These are phyloP conservation scores for Claviceps paspali DNA, from an alignment of 2,329 filamentous ascomycete species.

Conservation along the genomic window DNA sequence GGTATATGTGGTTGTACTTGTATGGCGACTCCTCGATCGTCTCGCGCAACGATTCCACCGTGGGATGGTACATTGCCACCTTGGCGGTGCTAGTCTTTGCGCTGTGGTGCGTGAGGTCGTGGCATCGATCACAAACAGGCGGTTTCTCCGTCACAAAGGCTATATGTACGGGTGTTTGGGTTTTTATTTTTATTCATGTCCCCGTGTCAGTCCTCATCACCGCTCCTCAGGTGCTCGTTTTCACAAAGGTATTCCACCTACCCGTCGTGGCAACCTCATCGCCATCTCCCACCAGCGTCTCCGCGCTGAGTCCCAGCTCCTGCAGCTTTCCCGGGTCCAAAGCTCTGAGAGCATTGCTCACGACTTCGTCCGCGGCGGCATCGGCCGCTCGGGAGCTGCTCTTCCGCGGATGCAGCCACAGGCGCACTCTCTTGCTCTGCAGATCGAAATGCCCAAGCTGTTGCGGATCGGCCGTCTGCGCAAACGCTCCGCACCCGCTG, in stretches of 20 bases:
- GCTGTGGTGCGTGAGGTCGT: constrained; percentile 64
- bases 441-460: constrained; percentile 42
- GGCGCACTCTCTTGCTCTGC: constrained; percentile 33
- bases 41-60: constrained; percentile 63
- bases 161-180: too few relatives aligned
- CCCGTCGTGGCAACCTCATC: background rate
- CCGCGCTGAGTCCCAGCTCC: constrained; percentile 30
- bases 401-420: constrained; percentile 22
- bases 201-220: background rate
- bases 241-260: constrained; percentile 1
- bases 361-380: constrained; percentile 28
- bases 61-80: constrained; percentile 62
- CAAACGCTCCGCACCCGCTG: constrained; percentile 48
- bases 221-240: too few relatives aligned
- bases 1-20: constrained; percentile 87
- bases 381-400: constrained; percentile 8
- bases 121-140: constrained; percentile 77
- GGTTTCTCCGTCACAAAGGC: constrained; percentile 16
- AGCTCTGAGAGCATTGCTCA: constrained; percentile 28
- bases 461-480: constrained; percentile 36
- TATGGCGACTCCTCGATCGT: constrained; percentile 82
- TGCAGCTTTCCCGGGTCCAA: constrained; percentile 27
- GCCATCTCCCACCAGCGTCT: constrained; percentile 16
- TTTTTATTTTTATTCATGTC: background rate
- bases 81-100: constrained; percentile 29